Base-by-base conservation (phyloP, 2,329 filamentous ascomycete species). In the Camillea tinctor region DNA sequence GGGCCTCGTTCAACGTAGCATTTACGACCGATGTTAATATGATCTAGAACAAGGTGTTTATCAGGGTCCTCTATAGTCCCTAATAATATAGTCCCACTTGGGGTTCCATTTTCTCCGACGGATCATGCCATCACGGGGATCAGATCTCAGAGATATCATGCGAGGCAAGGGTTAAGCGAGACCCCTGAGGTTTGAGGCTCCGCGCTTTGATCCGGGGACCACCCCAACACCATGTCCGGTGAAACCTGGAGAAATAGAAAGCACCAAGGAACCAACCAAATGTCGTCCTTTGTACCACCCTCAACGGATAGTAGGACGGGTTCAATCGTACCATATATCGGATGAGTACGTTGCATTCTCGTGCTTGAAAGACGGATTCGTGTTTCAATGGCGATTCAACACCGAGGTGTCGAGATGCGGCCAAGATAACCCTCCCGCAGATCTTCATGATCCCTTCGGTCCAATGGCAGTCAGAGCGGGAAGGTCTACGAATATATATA, bases 301-400 rank as follows among this genome's bases (percentile, higher is more conserved):
- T 20, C 24, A 58, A 54, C 55, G 55, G 49, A 54, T 52, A 52
- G 59, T 58, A 65, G 60, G 61, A 57, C 52, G 58, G 60, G 48
- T 60, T 63, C 7, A n/a, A 69, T 71, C 68, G 60, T 68, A 60
- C 68, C 64, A 70, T 69, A 68, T 71, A 68, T 71, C 65, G 65
- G 64, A 71, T 64, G 69, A 70, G 63, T 30, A 23, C 51, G 62
- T 65, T 62, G 63, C 61, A 64, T 64, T 54, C 48, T 21, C n/a
- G 55, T 55, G 57, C 57, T 53, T 26, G 59, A 56, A 59, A 54
- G 61, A 61, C 57, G 55, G 54, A 61, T 66, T 61, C 54, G 57
- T 60, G 67, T 69, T 64, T 62, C 66, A 65, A 55, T 52, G 22
- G 62, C 57, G 58, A 44, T 63, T 65, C 60, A 40, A 55, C 40